Evolutionary conservation across 2,329 filamentous ascomycete genomes (phyloP).

Genomic region (Stachybotrys echinatus): DNA sequence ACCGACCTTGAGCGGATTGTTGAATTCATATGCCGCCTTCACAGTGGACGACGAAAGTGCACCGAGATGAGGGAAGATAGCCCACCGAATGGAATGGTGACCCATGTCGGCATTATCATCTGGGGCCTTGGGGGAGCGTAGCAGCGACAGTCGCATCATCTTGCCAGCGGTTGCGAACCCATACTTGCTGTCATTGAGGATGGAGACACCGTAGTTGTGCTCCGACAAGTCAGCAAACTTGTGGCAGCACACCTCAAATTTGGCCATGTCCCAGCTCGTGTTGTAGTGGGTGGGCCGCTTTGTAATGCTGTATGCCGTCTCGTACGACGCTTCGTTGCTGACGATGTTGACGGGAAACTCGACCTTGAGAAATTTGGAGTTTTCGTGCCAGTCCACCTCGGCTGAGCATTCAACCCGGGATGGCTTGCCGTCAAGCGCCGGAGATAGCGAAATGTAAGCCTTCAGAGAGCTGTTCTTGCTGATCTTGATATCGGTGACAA

Average conservation of each 20-base stretch:
- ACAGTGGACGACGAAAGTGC: conserved; percentile 68
- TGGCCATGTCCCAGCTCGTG: conserved; percentile 95
- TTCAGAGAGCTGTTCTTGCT: conserved; percentile 82
- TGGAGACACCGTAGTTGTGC: conserved; percentile 81
- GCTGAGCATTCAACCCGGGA: conserved; percentile 73
- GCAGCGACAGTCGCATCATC: conserved; percentile 80
- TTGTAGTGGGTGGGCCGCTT: conserved; percentile 95
- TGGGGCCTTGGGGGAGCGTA: conserved; percentile 85
- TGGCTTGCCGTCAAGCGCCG: conserved; percentile 51
- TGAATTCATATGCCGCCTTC: conserved; percentile 83
- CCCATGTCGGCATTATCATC: conserved; percentile 96
- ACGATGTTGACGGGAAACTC: conserved; percentile 92
- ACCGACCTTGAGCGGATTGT: conserved; percentile 61
- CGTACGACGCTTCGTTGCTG: conserved; percentile 90
- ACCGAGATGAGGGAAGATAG: conserved; percentile 80
- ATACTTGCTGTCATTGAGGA: conserved; percentile 94
- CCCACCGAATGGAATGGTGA: conserved; percentile 79
- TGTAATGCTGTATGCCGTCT: conserved; percentile 89
- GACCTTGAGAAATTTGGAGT: conserved; percentile 97
- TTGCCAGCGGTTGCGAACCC: conserved; percentile 89
- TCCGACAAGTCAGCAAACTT: conserved; percentile 91
- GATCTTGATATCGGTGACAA: conserved; percentile 81
- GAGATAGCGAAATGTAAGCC: conserved; percentile 76
- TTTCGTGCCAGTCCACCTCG: conserved; percentile 95
- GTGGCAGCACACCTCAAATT: conserved; percentile 95